Conservation (phyloP, 2,329 filamentous ascomycete species). For the Botrytis byssoidea region DNA sequence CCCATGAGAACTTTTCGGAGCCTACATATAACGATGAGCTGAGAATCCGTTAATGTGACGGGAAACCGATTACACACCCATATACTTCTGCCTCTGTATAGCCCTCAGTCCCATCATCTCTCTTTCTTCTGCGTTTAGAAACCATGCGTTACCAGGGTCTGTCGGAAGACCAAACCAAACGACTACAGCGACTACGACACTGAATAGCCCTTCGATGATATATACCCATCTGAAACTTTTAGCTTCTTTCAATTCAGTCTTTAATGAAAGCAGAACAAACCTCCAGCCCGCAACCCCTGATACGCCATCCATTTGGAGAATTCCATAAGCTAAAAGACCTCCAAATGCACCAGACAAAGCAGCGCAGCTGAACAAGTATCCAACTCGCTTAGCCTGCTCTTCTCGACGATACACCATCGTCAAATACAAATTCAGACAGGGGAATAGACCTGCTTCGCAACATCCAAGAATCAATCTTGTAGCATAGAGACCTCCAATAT, state of each 20-base stretch:
- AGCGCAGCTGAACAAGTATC: conserved; percentile 53
- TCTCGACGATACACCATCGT: conserved; percentile 56
- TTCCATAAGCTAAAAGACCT: conserved; percentile 53
- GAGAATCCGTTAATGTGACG: neutral
- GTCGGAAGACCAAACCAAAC: conserved; percentile 50
- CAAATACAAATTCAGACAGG: conserved; percentile 49
- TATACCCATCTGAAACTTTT: conserved; percentile 42
- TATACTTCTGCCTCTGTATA: conserved; percentile 46
- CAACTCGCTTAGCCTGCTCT: conserved; percentile 54
- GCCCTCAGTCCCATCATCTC: conserved; percentile 51
- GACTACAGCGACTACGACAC: conserved; percentile 43
- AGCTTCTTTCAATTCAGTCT: neutral
- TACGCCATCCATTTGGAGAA: conserved; percentile 47
- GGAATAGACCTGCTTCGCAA: conserved; percentile 51
- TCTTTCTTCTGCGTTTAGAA: conserved; percentile 49
- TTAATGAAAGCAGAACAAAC: conserved; percentile 42
- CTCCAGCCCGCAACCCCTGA: conserved; percentile 47
- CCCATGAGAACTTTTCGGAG: conserved; percentile 50
- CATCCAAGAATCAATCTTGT: conserved; percentile 48
- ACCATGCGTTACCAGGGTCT: conserved; percentile 48
- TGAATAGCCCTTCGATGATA: conserved; percentile 51
- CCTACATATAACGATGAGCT: conserved; percentile 10
- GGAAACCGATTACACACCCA: conserved; percentile 14
- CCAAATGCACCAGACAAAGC: conserved; percentile 52
- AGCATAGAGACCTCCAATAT: conserved; percentile 45